A percentile compares a stretch with the other conserved stretches of the same genome.
phyloP scores from a whole-genome alignment of 805 yeast genomes.

The Kazachstania bromeliacearum region DNA sequence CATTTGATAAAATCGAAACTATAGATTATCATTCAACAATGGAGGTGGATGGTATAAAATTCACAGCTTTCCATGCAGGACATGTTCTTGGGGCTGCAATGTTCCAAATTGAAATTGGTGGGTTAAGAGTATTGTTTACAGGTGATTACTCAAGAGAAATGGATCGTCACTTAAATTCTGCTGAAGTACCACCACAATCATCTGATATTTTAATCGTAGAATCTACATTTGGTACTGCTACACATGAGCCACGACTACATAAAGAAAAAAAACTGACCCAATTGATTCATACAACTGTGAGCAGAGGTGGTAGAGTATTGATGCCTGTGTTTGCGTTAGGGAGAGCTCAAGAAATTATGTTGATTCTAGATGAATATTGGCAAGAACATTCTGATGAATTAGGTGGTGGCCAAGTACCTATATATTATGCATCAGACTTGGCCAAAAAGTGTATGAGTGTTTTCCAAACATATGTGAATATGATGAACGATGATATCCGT shows the following conservation, averaged over 20 bases:
- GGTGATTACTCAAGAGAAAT: slow-evolving; percentile 97
- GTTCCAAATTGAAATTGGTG: slow-evolving; percentile 93
- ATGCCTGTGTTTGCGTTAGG: slow-evolving; percentile 96
- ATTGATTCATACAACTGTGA: slow-evolving; percentile 71
- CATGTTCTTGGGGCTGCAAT: slow-evolving; percentile 98
- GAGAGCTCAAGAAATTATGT: slow-evolving; percentile 85
- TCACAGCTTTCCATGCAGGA: slow-evolving; percentile 99
- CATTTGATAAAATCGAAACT: slow-evolving; percentile 86
- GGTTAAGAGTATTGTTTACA: slow-evolving; percentile 77
- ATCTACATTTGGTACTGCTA: slow-evolving; percentile 95
- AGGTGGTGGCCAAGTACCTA: slow-evolving; percentile 46
- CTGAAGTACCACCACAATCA: slow-evolving; percentile 80
- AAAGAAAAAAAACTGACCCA: slow-evolving; percentile 76
- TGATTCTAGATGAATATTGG: slow-evolving; percentile 95
- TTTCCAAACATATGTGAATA: slow-evolving; percentile 89
- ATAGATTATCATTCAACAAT: slow-evolving; percentile 92
- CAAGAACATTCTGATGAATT: slow-evolving; percentile 71
- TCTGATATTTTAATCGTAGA: slow-evolving; percentile 91
- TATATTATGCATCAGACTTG: slow-evolving; percentile 84
- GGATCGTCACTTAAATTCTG: slow-evolving; percentile 88
- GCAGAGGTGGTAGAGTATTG: slow-evolving; percentile 83
- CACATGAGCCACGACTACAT: slow-evolving; percentile 83
- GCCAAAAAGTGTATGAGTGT: slow-evolving; percentile 97
- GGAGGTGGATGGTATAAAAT: slow-evolving; percentile 87
- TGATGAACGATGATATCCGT: slow-evolving; percentile 92